Evolutionary conservation across 2,329 filamentous ascomycete genomes (phyloP).

Genomic region (Alternaria brassicicola): DNA sequence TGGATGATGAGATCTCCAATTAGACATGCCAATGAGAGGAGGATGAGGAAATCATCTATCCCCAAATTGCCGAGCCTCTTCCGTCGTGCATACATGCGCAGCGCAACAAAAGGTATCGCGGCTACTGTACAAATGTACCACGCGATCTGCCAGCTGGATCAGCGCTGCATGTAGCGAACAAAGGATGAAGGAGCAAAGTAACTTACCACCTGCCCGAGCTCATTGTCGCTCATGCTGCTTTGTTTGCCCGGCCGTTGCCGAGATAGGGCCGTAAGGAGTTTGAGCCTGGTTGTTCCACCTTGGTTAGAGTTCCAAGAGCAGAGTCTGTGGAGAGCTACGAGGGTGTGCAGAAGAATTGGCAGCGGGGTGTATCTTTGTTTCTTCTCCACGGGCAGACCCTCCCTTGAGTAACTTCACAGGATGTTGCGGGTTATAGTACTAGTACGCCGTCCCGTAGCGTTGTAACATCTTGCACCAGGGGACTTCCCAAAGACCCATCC

Average conservation of each 20-base stretch:
- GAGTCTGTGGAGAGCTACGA: neutral
- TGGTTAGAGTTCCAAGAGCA: slow-evolving; percentile 1
- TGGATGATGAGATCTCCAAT: slow-evolving; percentile 29
- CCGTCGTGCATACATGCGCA: slow-evolving; percentile 40
- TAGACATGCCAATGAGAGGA: slow-evolving; percentile 39
- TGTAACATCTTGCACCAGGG: neutral
- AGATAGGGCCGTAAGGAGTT: slow-evolving; percentile 9
- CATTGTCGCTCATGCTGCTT: slow-evolving; percentile 14
- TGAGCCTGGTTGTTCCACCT: slow-evolving; percentile 1
- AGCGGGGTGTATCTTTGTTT: slow-evolving; percentile 10
- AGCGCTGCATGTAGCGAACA: slow-evolving; percentile 1
- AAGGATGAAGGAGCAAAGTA: neutral
- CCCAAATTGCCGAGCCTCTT: slow-evolving; percentile 33
- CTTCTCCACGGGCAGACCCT: neutral
- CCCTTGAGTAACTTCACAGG: slow-evolving; percentile 4
- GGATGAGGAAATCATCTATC: slow-evolving; percentile 42
- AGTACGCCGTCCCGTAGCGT: slow-evolving; percentile 2
- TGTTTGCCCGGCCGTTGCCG: neutral
- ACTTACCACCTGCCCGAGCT: slow-evolving; percentile 34
- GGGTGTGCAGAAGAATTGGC: neutral
- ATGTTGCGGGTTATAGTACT: neutral
- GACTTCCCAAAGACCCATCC: neutral
- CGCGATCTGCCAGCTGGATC: slow-evolving; percentile 31
- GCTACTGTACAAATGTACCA: slow-evolving; percentile 45
- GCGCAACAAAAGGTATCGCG: slow-evolving; percentile 34